Base-by-base conservation (phyloP, 2,329 filamentous ascomycete species). In the Nemania sp. region DNA sequence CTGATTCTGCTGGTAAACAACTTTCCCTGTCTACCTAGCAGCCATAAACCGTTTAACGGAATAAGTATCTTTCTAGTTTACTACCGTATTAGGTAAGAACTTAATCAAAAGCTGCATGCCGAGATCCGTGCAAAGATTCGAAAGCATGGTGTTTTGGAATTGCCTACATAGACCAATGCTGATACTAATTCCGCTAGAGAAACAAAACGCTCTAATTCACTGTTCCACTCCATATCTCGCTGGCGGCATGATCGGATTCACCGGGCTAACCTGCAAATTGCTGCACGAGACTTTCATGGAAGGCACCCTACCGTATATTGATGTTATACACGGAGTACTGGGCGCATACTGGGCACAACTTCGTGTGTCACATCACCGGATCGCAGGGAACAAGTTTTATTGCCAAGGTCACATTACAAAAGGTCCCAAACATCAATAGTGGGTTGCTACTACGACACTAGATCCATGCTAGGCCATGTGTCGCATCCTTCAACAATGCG, bases 31-130 rank as follows among this genome's bases (percentile, higher is more conserved):
- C 57, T 45, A 53, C 60, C 52, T 35, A 52, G 38, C 38, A 15
- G 24, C 53, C 20, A 26, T 62, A 27, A 13, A 27, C 49, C 38
- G 38, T 57, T 45, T 58, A 6, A 49, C 49, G 24, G 22, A 62
- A 60, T 61, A 53, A 51, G 10, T 51, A 51, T 11, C 20, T 27
- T 13, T 24, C 59, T 43, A 29, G 52, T 62, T 51, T 62, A 47
- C 54, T 62, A 58, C 66, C 58, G 59, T 69, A 69, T 69, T 69
- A 69, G 55, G 67, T 69, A 69, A 69, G 67, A 69, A 69, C 67
- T 29, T 67, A 67, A 69, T 69, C 59, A 53, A 60, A 55, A 60
- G 32, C 61, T 69, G 35, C 51, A 41, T 69, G 55, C 64, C 64
- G 55, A 51, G 52, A 57, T 59, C 66, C 56, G 41, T 55, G 11